Percentiles rank a stretch among this genome's conserved stretches.
phyloP scores from a whole-genome alignment of 2,329 filamentous ascomycete genomes.

The Xylariaceae sp. region DNA sequence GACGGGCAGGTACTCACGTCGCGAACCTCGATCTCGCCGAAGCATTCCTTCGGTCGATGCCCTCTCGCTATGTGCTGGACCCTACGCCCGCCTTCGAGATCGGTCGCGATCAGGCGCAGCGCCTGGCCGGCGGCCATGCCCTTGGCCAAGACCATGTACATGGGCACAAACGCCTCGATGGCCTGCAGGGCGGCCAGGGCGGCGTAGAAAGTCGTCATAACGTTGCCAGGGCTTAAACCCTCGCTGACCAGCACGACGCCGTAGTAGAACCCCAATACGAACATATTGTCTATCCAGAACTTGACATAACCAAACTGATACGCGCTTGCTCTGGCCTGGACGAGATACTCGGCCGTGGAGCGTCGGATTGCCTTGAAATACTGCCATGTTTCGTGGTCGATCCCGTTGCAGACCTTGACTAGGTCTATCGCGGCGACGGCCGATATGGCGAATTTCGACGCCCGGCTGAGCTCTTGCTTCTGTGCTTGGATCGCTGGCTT shows the following conservation, averaged over 20 bases:
- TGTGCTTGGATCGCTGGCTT: slow-evolving; percentile 70
- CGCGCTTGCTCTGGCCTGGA: slow-evolving; percentile 70
- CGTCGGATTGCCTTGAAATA: slow-evolving; percentile 62
- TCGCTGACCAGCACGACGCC: slow-evolving; percentile 70
- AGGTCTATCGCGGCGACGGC: slow-evolving; percentile 77
- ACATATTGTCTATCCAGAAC: slow-evolving; percentile 76
- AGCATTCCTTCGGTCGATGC: slow-evolving; percentile 48
- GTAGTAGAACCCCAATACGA: slow-evolving; percentile 90
- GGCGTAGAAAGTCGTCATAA: slow-evolving; percentile 85
- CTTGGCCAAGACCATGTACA: slow-evolving; percentile 77
- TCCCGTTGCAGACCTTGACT: slow-evolving; percentile 83
- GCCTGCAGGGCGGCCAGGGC: slow-evolving; percentile 76
- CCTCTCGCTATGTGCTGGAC: slow-evolving; percentile 37
- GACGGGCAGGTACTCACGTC: slow-evolving; percentile 54
- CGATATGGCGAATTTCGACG: slow-evolving; percentile 71
- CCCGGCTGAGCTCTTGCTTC: slow-evolving; percentile 65
- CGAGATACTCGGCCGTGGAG: slow-evolving; percentile 65
- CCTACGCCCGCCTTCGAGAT: slow-evolving; percentile 31
- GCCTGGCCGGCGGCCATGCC: slow-evolving; percentile 73
- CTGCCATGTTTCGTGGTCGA: slow-evolving; percentile 67
- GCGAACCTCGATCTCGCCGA: slow-evolving; percentile 70
- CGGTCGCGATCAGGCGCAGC: slow-evolving; percentile 52
- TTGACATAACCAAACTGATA: slow-evolving; percentile 73
- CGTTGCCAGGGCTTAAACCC: slow-evolving; percentile 63
- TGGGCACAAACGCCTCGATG: slow-evolving; percentile 73